Evolutionary conservation across 106 monocot genomes (phyloP).

Genomic region (Phalaenopsis equestris): DNA sequence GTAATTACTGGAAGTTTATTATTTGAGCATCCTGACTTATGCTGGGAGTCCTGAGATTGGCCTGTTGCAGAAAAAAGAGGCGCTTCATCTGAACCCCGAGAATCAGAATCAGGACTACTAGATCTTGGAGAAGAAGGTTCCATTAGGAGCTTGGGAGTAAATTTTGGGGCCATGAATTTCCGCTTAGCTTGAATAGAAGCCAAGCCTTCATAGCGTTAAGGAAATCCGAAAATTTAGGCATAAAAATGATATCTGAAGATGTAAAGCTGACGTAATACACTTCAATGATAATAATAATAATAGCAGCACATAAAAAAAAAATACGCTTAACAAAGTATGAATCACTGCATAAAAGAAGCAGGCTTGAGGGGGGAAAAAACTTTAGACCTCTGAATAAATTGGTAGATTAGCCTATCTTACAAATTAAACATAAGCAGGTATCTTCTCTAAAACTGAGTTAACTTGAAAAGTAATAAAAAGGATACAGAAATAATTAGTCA

Average conservation of each 20-base stretch:
- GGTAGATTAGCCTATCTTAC: background rate
- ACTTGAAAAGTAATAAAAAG: slow-evolving; percentile 10
- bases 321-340: background rate
- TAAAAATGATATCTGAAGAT: background rate
- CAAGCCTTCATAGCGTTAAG: slow-evolving; percentile 63
- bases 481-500: slow-evolving; percentile 99
- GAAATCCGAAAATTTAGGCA: slow-evolving; percentile 11
- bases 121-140: slow-evolving; percentile 19
- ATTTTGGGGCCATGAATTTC: slow-evolving; percentile 81
- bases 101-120: slow-evolving; percentile 19
- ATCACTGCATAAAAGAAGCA: background rate
- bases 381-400: background rate
- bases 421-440: background rate
- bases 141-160: slow-evolving; percentile 21
- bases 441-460: background rate
- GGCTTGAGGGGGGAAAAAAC: background rate
- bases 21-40: slow-evolving; percentile 11
- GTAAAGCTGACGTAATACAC: background rate
- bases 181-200: slow-evolving; percentile 88
- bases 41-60: slow-evolving; percentile 5
- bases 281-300: background rate
- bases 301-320: background rate
- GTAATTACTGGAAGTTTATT: slow-evolving; percentile 11
- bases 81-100: slow-evolving; percentile 26
- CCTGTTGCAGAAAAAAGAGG: slow-evolving; percentile 15